A percentile compares a stretch with the other conserved stretches of the same genome.
These are phyloP conservation scores for Aechmea fasciata DNA, from an alignment of 176 grass and related monocot species.

Conservation along the genomic window DNA sequence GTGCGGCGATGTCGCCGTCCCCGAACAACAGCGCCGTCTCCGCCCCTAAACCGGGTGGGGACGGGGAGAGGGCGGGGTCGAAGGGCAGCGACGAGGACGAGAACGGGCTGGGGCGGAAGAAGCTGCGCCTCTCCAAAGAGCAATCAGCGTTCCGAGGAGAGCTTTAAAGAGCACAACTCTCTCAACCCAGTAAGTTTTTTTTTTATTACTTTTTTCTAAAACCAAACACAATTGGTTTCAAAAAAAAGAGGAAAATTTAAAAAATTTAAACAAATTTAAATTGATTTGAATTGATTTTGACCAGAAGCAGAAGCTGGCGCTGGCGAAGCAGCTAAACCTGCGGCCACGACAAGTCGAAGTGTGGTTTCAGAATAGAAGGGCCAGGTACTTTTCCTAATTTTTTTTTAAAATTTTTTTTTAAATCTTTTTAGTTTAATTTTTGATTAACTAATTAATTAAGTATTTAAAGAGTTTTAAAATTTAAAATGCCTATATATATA, in stretches of 20 bases:
- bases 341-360: constrained; percentile 86
- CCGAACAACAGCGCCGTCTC: constrained; percentile 56
- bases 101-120: constrained; percentile 56
- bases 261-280: constrained; percentile 7
- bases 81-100: constrained; percentile 80
- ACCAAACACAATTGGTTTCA: neutral
- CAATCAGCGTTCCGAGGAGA: constrained; percentile 91
- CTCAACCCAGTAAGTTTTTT: constrained; percentile 57
- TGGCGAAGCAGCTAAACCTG: constrained; percentile 75
- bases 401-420: neutral
- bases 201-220: neutral
- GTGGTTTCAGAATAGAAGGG: constrained; percentile 95
- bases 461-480: neutral
- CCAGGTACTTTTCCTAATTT: constrained; percentile 34
- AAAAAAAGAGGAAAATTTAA: neutral
- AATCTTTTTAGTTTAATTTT: neutral
- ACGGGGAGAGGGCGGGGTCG: constrained; percentile 31
- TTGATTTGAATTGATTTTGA: neutral
- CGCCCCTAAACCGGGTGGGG: constrained; percentile 37
- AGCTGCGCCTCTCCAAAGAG: constrained; percentile 85
- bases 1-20: constrained; percentile 41
- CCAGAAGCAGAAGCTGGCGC: constrained; percentile 80
- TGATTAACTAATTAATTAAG: neutral
- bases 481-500: neutral
- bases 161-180: constrained; percentile 86